phyloP scores from a whole-genome alignment of 352 stramenopile genomes.

The Phytophthora boehmeriae region DNA sequence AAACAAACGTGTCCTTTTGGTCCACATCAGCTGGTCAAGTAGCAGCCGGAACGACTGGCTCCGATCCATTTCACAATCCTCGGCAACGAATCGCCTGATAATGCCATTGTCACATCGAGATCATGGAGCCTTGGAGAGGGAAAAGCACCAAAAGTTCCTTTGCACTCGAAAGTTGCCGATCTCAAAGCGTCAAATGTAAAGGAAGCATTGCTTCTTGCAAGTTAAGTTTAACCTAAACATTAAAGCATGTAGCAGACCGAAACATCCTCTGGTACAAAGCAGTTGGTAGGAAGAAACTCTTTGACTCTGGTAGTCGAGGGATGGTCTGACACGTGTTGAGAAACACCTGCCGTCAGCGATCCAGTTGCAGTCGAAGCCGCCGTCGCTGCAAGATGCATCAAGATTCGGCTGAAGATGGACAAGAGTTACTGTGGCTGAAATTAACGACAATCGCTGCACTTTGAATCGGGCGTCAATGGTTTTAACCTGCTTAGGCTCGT shows the following conservation, averaged over 20 bases:
- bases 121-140: neutral
- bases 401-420: too few relatives aligned
- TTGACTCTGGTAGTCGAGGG: neutral
- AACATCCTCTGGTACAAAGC: neutral
- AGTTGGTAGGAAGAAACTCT: neutral
- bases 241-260: too few relatives aligned
- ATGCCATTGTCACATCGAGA: neutral
- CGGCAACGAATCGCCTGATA: neutral
- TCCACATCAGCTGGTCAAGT: constrained; percentile 1
- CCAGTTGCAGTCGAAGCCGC: too few relatives aligned
- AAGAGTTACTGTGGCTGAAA: too few relatives aligned
- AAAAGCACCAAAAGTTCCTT: neutral
- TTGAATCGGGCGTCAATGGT: too few relatives aligned
- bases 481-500: too few relatives aligned
- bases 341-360: neutral
- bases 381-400: too few relatives aligned
- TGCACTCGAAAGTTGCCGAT: neutral
- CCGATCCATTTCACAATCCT: neutral
- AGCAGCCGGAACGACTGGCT: constrained; percentile 1
- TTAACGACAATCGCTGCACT: too few relatives aligned
- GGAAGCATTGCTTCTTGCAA: neutral
- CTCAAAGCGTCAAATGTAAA: neutral
- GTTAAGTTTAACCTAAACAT: too few relatives aligned
- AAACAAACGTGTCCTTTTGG: constrained; percentile 8
- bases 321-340: neutral